Evolutionary conservation across 2,329 filamentous ascomycete genomes (phyloP).

Genomic region (Graphilbum ipis-grandicollis): DNA sequence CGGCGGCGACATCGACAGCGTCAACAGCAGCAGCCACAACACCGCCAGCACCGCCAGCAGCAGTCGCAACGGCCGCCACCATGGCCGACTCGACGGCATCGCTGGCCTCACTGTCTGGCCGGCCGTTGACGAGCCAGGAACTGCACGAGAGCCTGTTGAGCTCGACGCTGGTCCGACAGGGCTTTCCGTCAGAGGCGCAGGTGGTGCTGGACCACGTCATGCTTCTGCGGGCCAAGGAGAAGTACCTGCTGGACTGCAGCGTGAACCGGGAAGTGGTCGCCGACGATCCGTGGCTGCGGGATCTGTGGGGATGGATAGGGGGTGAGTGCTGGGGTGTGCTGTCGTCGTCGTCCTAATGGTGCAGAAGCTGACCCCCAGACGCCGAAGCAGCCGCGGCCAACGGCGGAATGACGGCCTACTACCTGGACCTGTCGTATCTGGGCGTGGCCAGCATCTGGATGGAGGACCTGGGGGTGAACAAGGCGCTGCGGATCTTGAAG

Average conservation of each 20-base stretch:
- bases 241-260: constrained; percentile 45
- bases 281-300: constrained; percentile 59
- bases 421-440: constrained; percentile 57
- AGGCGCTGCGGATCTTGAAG: constrained; percentile 7
- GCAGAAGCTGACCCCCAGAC: constrained; percentile 21
- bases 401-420: constrained; percentile 51
- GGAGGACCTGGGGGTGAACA: constrained; percentile 42
- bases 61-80: too few relatives aligned
- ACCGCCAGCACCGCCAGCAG: background rate
- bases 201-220: constrained; percentile 37
- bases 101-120: constrained; percentile 4
- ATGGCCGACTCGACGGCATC: constrained; percentile 9
- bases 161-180: constrained; percentile 24
- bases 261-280: constrained; percentile 49
- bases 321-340: constrained; percentile 25
- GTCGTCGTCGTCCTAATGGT: too few relatives aligned
- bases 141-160: constrained; percentile 37
- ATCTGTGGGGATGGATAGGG: constrained; percentile 62
- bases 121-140: constrained; percentile 22
- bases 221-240: constrained; percentile 41
- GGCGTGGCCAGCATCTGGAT: constrained; percentile 59
- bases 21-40: background rate
- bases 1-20: too few relatives aligned
- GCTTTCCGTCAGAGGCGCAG: constrained; percentile 32
- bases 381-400: constrained; percentile 46